phyloP scores from a whole-genome alignment of 768 basidiomycete genomes.

The Mycena haematopus region DNA sequence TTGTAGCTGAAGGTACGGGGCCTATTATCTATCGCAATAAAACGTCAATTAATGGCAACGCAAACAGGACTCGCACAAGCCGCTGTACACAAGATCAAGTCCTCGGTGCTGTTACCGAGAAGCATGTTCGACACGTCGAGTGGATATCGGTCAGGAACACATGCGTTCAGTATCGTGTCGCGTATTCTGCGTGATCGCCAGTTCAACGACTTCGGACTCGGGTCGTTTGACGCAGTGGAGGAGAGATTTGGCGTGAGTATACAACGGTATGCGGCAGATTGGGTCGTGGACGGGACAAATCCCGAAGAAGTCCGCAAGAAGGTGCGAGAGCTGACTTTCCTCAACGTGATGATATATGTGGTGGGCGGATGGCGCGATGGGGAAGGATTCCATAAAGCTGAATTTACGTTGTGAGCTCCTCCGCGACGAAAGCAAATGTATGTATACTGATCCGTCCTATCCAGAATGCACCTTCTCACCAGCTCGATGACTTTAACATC shows the following conservation, averaged over 20 bases:
- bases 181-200: slow-evolving; percentile 58
- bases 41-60: neutral
- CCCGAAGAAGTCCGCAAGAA: slow-evolving; percentile 54
- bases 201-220: slow-evolving; percentile 37
- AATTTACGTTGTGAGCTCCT: slow-evolving; percentile 33
- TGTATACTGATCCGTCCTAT: neutral
- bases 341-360: slow-evolving; percentile 59
- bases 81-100: neutral
- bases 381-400: slow-evolving; percentile 45
- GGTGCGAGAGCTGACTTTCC: slow-evolving; percentile 69
- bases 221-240: slow-evolving; percentile 40
- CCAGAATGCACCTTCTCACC: slow-evolving; percentile 71
- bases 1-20: slow-evolving; percentile 2
- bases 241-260: slow-evolving; percentile 48
- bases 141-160: slow-evolving; percentile 28
- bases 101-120: slow-evolving; percentile 9
- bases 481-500: slow-evolving; percentile 60
- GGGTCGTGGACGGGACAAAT: slow-evolving; percentile 47
- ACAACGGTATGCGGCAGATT: slow-evolving; percentile 47
- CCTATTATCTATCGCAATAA: neutral
- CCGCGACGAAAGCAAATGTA: neutral
- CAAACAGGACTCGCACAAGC: slow-evolving; percentile 4
- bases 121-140: slow-evolving; percentile 9
- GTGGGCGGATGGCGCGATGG: slow-evolving; percentile 56
- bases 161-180: slow-evolving; percentile 60